These are phyloP conservation scores for Saccharomyces pastorianus DNA, from an alignment of 1,139 yeast species.

Conservation along the genomic window DNA sequence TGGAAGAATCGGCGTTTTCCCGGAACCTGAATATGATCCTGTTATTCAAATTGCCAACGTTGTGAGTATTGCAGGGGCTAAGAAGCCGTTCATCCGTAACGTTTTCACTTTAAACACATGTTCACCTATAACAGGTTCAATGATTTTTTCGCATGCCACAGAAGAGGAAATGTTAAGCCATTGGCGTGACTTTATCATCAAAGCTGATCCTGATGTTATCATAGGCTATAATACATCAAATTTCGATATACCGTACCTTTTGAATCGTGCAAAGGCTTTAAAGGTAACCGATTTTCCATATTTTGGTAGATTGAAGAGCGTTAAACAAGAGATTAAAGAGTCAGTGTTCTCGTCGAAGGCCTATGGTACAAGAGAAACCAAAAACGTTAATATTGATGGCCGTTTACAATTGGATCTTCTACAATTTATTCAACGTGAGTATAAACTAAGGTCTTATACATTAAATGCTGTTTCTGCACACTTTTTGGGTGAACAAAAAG, in stretches of 20 bases:
- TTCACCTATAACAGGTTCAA: slow-evolving; percentile 89
- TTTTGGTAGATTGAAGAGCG: slow-evolving; percentile 66
- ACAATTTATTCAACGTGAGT: slow-evolving; percentile 90
- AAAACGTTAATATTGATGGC: slow-evolving; percentile 88
- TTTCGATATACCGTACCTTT: slow-evolving; percentile 87
- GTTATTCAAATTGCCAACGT: slow-evolving; percentile 97
- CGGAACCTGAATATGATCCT: slow-evolving; percentile 88
- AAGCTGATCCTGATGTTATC: slow-evolving; percentile 90
- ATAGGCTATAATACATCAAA: slow-evolving; percentile 94
- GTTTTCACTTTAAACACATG: slow-evolving; percentile 91
- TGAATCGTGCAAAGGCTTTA: slow-evolving; percentile 78
- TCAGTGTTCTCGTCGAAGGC: slow-evolving; percentile 89
- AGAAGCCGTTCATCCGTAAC: slow-evolving; percentile 83
- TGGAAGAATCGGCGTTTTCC: slow-evolving; percentile 93
- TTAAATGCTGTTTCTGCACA: slow-evolving; percentile 93
- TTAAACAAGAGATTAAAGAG: slow-evolving; percentile 72
- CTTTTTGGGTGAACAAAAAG: slow-evolving; percentile 90
- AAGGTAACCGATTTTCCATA: slow-evolving; percentile 65
- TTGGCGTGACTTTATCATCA: slow-evolving; percentile 79
- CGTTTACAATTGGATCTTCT: slow-evolving; percentile 89
- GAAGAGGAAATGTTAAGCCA: slow-evolving; percentile 76
- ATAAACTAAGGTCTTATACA: slow-evolving; percentile 88
- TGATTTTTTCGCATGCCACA: slow-evolving; percentile 63
- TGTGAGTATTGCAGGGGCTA: slow-evolving; percentile 64
- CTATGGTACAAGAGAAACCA: slow-evolving; percentile 91